A percentile compares a stretch with the other conserved stretches of the same genome.
phyloP scores from a whole-genome alignment of 225 moss, liverwort and hornwort genomes.

The Anthoceros angustus region DNA sequence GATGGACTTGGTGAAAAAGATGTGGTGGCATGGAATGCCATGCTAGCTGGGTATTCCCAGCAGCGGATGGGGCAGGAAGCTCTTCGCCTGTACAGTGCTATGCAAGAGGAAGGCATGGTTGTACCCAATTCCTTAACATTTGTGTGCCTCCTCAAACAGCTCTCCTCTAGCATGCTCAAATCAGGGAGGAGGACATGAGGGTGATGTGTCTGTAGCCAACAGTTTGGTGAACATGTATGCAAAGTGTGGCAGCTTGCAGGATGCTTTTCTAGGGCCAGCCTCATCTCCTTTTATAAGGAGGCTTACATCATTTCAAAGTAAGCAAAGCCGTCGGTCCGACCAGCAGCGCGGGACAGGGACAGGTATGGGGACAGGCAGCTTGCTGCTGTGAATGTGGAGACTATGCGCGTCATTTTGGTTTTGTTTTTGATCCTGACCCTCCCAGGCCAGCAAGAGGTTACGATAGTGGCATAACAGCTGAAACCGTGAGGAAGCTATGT shows the following conservation, averaged over 20 bases:
- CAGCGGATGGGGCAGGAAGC: neutral
- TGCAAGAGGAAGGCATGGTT: neutral
- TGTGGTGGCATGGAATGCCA: neutral
- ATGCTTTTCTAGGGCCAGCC: too few species aligned
- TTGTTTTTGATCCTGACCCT: too few species aligned
- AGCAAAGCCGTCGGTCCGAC: too few species aligned
- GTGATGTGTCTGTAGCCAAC: neutral
- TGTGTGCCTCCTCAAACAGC: neutral
- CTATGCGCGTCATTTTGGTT: too few species aligned
- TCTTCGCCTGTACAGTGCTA: neutral
- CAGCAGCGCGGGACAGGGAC: too few species aligned
- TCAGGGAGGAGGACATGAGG: neutral
- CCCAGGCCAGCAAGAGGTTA: too few species aligned
- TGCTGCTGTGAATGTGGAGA: too few species aligned
- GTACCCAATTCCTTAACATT: neutral
- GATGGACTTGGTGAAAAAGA: neutral
- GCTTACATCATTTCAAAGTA: too few species aligned
- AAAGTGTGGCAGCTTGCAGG: neutral
- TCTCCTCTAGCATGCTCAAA: neutral
- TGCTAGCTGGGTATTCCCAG: neutral
- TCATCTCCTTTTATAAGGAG: too few species aligned
- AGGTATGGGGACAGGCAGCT: too few species aligned
- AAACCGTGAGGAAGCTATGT: too few species aligned
- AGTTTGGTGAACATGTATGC: neutral
- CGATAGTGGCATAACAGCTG: too few species aligned